Base-by-base conservation (phyloP, 805 yeast genomes). In the Kluyveromyces dobzhanskii region DNA sequence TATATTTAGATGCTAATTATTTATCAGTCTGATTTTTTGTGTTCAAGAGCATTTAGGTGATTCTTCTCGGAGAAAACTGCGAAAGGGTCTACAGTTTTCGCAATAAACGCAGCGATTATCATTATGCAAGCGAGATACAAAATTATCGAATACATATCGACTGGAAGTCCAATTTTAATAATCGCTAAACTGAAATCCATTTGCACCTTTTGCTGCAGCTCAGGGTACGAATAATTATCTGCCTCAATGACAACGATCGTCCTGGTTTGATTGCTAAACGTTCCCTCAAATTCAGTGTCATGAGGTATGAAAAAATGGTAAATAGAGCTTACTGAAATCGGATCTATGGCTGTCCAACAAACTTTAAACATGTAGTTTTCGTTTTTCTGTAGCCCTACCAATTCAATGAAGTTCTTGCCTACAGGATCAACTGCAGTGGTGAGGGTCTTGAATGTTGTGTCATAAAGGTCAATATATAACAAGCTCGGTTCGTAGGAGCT, bases 311-410 rank as follows among this genome's bases (percentile, higher is more conserved):
- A 37, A 16, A 30, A 32, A 40, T 44, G 44, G 16, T 41, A 36
- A 25, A 49, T 30, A 9, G 42, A 27, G 1, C 29, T 30, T n/a
- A 57, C 39, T 3, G 46, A 39, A 9, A 55, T 45, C 7, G 62
- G 61, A 35, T 54, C 45, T 11, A 52, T 38, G 1, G 61, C 62
- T 5, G 56, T 50, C 63, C 63, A 58, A 34, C 60, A 57, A 7
- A 55, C 31, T 39, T 55, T 57, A 12, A 53, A 44, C 35, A 43
- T 46, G 34, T 53, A 54, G 12, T 43, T 38, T 13, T 49, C 52
- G 13, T 43, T 48, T 14, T 32, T 25, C 14, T 42, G 41, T 13
- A 51, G 29, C 17, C 38, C 43, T 16, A 35, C 30, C 17, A 54
- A 16, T 39, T 51, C 53, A 4, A 53, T 26, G 30, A 33, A 42